Conservation (phyloP, 352 stramenopile genomes). For the Phytophthora pistaciae region DNA sequence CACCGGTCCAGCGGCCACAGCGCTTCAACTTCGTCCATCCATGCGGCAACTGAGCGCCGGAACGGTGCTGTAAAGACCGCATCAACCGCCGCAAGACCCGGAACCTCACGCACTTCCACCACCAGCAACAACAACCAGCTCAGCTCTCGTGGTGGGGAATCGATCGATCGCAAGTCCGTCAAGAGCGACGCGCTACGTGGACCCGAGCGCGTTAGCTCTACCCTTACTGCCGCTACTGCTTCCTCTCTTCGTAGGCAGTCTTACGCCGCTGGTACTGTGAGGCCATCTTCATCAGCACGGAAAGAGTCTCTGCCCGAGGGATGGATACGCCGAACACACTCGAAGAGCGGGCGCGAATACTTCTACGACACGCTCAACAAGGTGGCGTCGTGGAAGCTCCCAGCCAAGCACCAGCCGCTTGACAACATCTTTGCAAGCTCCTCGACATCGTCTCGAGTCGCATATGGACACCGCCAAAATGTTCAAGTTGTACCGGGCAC, state of each 20-base stretch:
- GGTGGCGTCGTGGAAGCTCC: constrained; percentile 79
- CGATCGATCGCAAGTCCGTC: constrained; percentile 30
- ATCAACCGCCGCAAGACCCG: constrained; percentile 23
- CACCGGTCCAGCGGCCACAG: constrained; percentile 41
- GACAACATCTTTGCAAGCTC: constrained; percentile 66
- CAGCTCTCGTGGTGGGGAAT: constrained; percentile 26
- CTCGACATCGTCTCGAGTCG: constrained; percentile 20
- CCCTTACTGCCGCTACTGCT: constrained; percentile 27
- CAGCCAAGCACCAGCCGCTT: constrained; percentile 53
- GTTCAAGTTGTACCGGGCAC: constrained; percentile 29
- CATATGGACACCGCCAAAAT: constrained; percentile 21
- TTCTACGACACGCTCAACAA: constrained; percentile 83
- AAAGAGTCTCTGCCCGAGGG: constrained; percentile 71
- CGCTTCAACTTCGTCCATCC: constrained; percentile 48
- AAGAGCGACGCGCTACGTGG: constrained; percentile 42
- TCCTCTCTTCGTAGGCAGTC: constrained; percentile 31
- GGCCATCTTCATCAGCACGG: constrained; percentile 26
- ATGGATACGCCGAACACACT: constrained; percentile 79
- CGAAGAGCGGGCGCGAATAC: constrained; percentile 75
- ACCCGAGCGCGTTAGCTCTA: constrained; percentile 38
- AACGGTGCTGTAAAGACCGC: constrained; percentile 31
- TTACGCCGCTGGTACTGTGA: constrained; percentile 6
- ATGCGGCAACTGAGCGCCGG: constrained; percentile 18
- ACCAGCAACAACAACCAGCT: constrained; percentile 43
- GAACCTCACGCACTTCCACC: constrained; percentile 16